Conservation (phyloP, 176 grass and related monocot species). For the Thalia dealbata region DNA sequence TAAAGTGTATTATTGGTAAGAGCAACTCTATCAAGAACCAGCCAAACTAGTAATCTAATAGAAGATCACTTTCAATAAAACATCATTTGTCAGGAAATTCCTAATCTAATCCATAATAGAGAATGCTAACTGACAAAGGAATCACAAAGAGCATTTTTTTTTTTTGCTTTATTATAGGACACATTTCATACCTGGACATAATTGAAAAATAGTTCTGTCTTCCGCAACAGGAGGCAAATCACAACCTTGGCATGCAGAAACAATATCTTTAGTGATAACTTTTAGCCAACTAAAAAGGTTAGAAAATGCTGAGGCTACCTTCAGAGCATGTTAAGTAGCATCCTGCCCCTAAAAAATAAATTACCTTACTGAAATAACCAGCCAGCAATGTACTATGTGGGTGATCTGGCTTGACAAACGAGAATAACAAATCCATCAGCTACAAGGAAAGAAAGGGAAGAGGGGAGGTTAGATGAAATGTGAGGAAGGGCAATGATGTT, state of each 20-base stretch:
- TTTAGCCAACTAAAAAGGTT: background rate
- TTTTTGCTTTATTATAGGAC: background rate
- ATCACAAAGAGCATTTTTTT: background rate
- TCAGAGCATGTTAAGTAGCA: background rate
- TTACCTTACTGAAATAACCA: constrained; percentile 99
- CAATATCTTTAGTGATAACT: background rate
- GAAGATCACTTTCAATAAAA: too few species aligned
- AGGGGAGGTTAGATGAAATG: constrained; percentile 15
- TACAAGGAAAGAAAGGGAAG: constrained; percentile 20
- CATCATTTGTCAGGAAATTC: background rate
- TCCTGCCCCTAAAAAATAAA: constrained; percentile 3
- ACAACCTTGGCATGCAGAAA: constrained; percentile 60
- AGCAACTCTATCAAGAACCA: too few species aligned
- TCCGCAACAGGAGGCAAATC: constrained; percentile 84
- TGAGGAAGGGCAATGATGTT: constrained; percentile 4
- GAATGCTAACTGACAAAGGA: background rate
- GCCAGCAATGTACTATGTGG: constrained; percentile 69
- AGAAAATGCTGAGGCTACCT: background rate
- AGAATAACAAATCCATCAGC: constrained; percentile 96
- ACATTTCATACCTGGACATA: constrained; percentile 70
- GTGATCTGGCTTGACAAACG: constrained; percentile 80
- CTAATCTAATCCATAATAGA: background rate
- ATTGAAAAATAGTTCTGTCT: constrained; percentile 58
- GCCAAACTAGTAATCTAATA: background rate
- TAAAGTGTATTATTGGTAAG: too few species aligned